These are phyloP conservation scores for Cladorrhinum sp. DNA, from an alignment of 2,329 filamentous ascomycete species.

Conservation along the genomic window DNA sequence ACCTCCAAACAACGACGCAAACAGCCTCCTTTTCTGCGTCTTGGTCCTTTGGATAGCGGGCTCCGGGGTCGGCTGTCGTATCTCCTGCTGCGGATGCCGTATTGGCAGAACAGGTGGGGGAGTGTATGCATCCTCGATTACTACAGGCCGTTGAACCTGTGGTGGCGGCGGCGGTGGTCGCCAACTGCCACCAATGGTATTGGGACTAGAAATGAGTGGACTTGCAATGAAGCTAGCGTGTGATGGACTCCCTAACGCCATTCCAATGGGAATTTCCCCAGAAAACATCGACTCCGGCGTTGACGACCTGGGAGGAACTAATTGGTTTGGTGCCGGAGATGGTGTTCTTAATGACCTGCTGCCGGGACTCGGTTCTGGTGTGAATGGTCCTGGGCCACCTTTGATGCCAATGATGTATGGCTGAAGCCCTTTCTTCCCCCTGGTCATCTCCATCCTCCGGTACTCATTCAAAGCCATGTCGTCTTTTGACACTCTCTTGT, in stretches of 20 bases:
- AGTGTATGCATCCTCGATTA: constrained; percentile 12
- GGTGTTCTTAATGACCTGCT: constrained; percentile 8
- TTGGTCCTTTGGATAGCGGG: constrained; percentile 42
- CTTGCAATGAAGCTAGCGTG: constrained; percentile 33
- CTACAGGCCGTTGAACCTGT: constrained; percentile 10
- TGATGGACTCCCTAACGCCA: constrained; percentile 71
- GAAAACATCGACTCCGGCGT: constrained; percentile 45
- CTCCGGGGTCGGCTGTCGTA: constrained; percentile 14
- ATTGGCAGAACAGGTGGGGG: constrained; percentile 14
- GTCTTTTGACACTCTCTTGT: constrained; percentile 47
- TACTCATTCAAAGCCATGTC: constrained; percentile 36
- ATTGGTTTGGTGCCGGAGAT: constrained; percentile 32
- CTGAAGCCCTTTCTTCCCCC: constrained; percentile 26
- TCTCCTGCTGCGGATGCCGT: not conserved
- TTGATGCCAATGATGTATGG: constrained; percentile 34
- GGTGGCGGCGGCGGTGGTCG: constrained; percentile 10
- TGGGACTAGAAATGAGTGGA: constrained; percentile 5
- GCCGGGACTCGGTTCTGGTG: constrained; percentile 42
- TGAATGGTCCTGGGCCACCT: constrained; percentile 38
- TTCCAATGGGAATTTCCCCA: constrained; percentile 59
- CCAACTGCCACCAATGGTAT: constrained; percentile 17
- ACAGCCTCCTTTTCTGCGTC: constrained; percentile 58
- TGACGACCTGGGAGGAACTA: constrained; percentile 38
- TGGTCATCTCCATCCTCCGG: constrained; percentile 30
- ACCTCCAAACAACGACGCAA: constrained; percentile 48